Base-by-base conservation (phyloP, 192 early-diverging fungal species). In the Backusella tuberculispora region DNA sequence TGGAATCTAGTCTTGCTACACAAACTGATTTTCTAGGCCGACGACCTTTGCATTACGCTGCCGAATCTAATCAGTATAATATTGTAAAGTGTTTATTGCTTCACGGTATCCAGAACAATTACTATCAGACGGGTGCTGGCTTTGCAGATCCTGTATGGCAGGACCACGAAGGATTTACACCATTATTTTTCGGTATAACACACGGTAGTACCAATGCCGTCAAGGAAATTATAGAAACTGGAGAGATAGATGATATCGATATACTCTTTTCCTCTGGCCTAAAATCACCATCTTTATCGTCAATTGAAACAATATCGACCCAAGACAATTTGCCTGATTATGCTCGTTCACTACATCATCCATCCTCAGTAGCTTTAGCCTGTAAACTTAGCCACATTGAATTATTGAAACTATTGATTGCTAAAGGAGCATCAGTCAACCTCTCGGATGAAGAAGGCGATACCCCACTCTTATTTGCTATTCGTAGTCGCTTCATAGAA, bases 371-470 rank as follows among this genome's bases (percentile, higher is more conserved):
- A 17, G 83, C 87, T 2, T 79, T 86, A 15, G 85, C 88, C 6
- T 83, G 81, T 63, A 83, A 86, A n/a, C 66, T 85, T 24, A 84
- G 83, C 9, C 84, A 91, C 66, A 66, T 78, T 0, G 74, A 75
- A 2, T 79, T 86, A 19, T 78, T 88, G 2, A 66, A 75, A 14
- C 66, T 91, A 19, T 76, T 94, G 5, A 78, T 94, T 12, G 64
- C 68, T 2, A 74, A 78, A 43, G 86, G 88, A 19, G 89, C 89
- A 19, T 74, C 90, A 50, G 68, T 85, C 43, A 85, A 93, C 73
- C 69, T 87, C 38, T 77, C 82, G 10, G 91, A 94, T 74, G 77
- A 90, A 26, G 90, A 92, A 42, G 91, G 89, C 17, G 93, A 92
- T 79, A 87, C 89, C 0, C 80, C 88, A 9, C 69, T 92, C 15